These are phyloP conservation scores for Myxozyma sirexii DNA, from an alignment of 805 yeast genomes.

Conservation along the genomic window DNA sequence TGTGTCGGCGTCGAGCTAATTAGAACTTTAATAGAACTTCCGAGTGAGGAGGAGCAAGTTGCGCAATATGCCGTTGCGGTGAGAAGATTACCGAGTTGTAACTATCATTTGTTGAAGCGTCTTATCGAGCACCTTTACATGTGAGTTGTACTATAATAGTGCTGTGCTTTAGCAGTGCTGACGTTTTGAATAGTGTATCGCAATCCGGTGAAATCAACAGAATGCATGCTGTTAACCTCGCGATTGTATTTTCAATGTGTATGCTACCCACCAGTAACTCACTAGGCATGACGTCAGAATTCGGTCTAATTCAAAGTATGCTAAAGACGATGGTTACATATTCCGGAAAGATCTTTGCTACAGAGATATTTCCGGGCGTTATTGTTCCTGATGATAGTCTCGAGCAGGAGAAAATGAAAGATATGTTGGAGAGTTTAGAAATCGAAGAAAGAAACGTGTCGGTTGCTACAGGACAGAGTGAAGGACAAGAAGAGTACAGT, in stretches of 20 bases:
- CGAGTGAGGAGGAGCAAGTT: slow-evolving; percentile 20
- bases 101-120: slow-evolving; percentile 67
- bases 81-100: slow-evolving; percentile 59
- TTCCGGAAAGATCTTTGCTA: slow-evolving; percentile 38
- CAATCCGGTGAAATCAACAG: slow-evolving; percentile 68
- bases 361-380: not conserved
- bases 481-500: not conserved
- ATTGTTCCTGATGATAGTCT: not conserved
- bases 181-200: slow-evolving; percentile 48
- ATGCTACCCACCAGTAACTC: slow-evolving; percentile 41
- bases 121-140: slow-evolving; percentile 69
- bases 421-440: too few relatives aligned
- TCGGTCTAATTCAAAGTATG: slow-evolving; percentile 58
- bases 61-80: slow-evolving; percentile 38
- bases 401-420: not conserved
- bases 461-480: not conserved
- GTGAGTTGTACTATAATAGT: slow-evolving; percentile 4
- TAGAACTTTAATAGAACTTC: slow-evolving; percentile 10
- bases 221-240: slow-evolving; percentile 87
- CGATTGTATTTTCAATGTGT: slow-evolving; percentile 81
- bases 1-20: too few relatives aligned
- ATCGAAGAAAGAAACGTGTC: not conserved
- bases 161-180: not conserved
- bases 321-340: slow-evolving; percentile 52
- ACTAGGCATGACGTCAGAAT: slow-evolving; percentile 50